Conservation (phyloP, 1,284 basidiomycete genomes). For the Xerocomus amazonicus region DNA sequence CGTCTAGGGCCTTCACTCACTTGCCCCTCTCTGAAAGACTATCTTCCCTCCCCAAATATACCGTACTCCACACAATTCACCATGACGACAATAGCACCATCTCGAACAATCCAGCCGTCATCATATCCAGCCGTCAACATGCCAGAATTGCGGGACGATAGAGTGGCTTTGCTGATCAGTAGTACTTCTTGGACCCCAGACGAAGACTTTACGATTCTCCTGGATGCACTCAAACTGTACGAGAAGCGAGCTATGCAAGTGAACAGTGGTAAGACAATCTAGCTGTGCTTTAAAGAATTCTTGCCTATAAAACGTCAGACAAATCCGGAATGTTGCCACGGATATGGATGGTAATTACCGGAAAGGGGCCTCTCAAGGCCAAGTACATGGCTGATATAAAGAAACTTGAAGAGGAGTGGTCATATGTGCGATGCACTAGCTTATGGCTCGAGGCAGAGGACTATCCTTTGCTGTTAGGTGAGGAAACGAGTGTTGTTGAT, state of each 20-base stretch:
- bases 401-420: constrained; percentile 66
- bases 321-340: constrained; percentile 55
- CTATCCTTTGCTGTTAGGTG: constrained; percentile 82
- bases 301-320: constrained; percentile 9
- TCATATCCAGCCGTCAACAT: constrained; percentile 37
- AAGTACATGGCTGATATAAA: constrained; percentile 68
- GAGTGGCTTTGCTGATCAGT: constrained; percentile 86
- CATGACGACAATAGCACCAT: constrained; percentile 22
- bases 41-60: constrained; percentile 40
- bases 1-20: constrained; percentile 43
- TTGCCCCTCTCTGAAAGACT: constrained; percentile 32
- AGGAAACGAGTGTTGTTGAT: constrained; percentile 16
- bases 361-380: constrained; percentile 80
- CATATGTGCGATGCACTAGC: constrained; percentile 79
- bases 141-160: constrained; percentile 55
- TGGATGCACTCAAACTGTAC: constrained; percentile 70
- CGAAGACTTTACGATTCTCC: constrained; percentile 88
- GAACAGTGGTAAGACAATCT: constrained; percentile 16
- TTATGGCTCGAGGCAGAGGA: constrained; percentile 86
- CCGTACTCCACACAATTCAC: constrained; percentile 70
- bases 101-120: constrained; percentile 16
- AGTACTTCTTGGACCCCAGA: constrained; percentile 98
- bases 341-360: constrained; percentile 84
- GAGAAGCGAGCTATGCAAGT: constrained; percentile 53
- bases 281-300: neutral